Base-by-base conservation (phyloP, 2,329 filamentous ascomycete species). In the Chaetomiaceae sp. region DNA sequence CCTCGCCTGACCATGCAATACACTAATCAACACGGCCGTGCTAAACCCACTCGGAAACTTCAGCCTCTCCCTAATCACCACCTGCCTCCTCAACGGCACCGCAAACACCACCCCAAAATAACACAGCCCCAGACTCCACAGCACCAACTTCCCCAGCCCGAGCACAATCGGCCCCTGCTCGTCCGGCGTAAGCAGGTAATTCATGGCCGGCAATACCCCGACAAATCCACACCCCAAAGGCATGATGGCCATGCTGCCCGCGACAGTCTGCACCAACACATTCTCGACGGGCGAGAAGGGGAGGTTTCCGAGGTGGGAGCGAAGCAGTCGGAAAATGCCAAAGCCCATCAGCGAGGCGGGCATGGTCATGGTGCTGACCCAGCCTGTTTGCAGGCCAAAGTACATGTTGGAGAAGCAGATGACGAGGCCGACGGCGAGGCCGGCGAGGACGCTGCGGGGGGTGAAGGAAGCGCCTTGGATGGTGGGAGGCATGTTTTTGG, bases 381-480 rank as follows among this genome's bases (percentile, higher is more conserved):
- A 71, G 19, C 69, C 69, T 3, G 67, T 69, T 51, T 97, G 94
- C 29, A 99, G 77, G n/a, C 94, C 94, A 68, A 99, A 99, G 71
- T 97, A 99, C 77, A 95, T 96, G 68, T 99, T 99, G 48, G 89
- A 95, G 69, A 96, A 96, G 67, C 89, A 94, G 65, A 97, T 96
- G 51, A 97, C 77, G 4, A 94, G 82, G 37, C 94, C 94, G 59
- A 99, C 94, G 3, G 82, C 74, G 6, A 95, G 76, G 15, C 94
- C 94, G 25, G 89, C 89, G 5, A 83, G 67, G 36, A 97, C 78
- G 47, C 90, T 90, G 52, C 94, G 86, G 23, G 86, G 54, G 0
- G 94, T 97, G 72, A 99, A 96, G 73, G 90, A 91, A 43, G 81
- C 81, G 47, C 77, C 78, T 3, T 70, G 68, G 12, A 56, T 69